phyloP scores from a whole-genome alignment of 805 yeast species.

The Nakazawaea sp. region DNA sequence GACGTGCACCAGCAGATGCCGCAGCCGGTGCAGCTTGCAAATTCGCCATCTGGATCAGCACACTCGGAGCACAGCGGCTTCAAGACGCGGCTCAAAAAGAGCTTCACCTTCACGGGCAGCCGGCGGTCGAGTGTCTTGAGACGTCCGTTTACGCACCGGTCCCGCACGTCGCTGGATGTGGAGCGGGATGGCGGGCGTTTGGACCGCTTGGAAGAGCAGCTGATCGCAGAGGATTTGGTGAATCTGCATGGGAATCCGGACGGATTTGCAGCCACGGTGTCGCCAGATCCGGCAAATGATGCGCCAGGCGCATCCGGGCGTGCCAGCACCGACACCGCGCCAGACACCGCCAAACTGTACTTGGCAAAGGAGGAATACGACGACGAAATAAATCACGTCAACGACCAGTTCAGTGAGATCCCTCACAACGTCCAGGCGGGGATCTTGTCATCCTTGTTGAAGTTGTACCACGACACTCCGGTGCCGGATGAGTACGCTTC shows the following conservation, averaged over 20 bases:
- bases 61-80: neutral
- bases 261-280: too few species aligned
- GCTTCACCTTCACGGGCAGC: constrained; percentile 1
- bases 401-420: constrained; percentile 25
- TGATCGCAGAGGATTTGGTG: constrained; percentile 2
- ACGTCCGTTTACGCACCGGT: too few species aligned
- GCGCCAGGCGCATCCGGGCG: neutral
- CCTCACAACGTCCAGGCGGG: constrained; percentile 38
- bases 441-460: constrained; percentile 34
- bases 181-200: neutral
- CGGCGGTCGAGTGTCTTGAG: neutral
- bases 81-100: constrained; percentile 1
- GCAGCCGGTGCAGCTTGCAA: neutral
- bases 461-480: constrained; percentile 26
- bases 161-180: neutral
- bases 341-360: neutral
- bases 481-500: constrained; percentile 14
- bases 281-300: neutral
- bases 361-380: constrained; percentile 8
- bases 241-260: neutral
- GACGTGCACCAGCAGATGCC: too few species aligned
- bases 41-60: neutral
- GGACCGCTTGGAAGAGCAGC: neutral
- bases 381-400: constrained; percentile 14
- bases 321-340: neutral